These are phyloP conservation scores for Aegilops bicornis DNA, from an alignment of 176 grass and related monocot species.

Conservation along the genomic window DNA sequence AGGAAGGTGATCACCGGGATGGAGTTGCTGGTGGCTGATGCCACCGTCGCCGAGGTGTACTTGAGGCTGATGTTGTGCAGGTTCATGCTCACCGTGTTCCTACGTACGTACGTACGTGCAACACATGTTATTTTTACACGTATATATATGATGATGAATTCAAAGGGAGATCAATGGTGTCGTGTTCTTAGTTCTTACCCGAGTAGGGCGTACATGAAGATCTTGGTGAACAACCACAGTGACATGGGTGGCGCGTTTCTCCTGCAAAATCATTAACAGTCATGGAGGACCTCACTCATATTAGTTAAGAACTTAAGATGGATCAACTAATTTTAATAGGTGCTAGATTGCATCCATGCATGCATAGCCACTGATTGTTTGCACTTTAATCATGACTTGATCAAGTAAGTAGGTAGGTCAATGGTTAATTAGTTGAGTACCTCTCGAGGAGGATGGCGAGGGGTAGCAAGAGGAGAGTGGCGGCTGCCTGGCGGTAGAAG, in stretches of 20 bases:
- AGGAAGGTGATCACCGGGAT: conserved; percentile 68
- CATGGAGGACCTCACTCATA: background rate
- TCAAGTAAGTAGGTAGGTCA: too few relatives aligned
- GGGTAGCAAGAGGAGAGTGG: conserved; percentile 53
- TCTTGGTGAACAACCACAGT: conserved; percentile 47
- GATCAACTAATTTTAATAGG: background rate
- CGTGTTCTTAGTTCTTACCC: background rate
- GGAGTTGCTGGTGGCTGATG: conserved; percentile 38
- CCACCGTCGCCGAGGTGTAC: conserved; percentile 54
- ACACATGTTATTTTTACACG: background rate
- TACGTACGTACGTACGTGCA: background rate
- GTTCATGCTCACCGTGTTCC: conserved; percentile 54
- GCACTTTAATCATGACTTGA: background rate
- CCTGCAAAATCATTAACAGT: conserved; percentile 25
- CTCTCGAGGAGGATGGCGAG: conserved; percentile 51
- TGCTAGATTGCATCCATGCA: background rate
- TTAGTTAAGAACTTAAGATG: too few relatives aligned
- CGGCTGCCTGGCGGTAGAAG: conserved; percentile 83
- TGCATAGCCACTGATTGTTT: background rate
- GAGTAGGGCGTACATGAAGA: conserved; percentile 69
- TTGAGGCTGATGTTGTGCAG: conserved; percentile 60
- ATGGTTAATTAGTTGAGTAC: background rate
- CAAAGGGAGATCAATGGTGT: background rate
- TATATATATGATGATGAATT: background rate
- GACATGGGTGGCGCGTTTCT: conserved; percentile 47